A percentile compares a stretch with the other conserved stretches of the same genome.
phyloP scores from a whole-genome alignment of 2,329 filamentous ascomycete species.

The Aspergillus sp. region DNA sequence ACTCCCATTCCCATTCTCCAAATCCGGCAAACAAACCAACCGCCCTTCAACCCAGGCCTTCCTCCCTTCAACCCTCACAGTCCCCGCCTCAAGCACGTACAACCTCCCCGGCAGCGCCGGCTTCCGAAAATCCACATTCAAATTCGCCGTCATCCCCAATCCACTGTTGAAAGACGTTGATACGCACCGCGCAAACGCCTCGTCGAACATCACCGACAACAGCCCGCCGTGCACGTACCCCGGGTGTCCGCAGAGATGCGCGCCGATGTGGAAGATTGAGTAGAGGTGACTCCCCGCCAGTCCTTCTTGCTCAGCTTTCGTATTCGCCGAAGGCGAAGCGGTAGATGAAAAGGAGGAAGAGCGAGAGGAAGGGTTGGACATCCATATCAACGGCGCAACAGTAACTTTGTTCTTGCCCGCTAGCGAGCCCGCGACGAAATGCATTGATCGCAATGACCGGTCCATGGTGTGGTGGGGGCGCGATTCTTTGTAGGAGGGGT shows the following conservation, averaged over 20 bases:
- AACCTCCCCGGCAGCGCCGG: slow-evolving; percentile 25
- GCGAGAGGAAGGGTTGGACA: slow-evolving; percentile 3
- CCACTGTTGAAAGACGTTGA: slow-evolving; percentile 26
- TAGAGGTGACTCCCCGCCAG: slow-evolving; percentile 12
- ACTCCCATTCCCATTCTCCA: slow-evolving; percentile 7
- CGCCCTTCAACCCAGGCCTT: slow-evolving; percentile 33
- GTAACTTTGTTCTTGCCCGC: slow-evolving; percentile 65
- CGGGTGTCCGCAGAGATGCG: slow-evolving; percentile 28
- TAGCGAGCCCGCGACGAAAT: slow-evolving; percentile 72
- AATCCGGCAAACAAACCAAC: slow-evolving; percentile 15
- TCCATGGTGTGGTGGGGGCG: slow-evolving; percentile 82
- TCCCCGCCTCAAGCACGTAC: slow-evolving; percentile 27
- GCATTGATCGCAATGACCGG: slow-evolving; percentile 57
- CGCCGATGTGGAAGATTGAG: slow-evolving; percentile 25
- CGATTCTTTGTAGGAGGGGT: slow-evolving; percentile 62
- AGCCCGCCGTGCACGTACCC: slow-evolving; percentile 32
- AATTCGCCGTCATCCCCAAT: slow-evolving; percentile 31
- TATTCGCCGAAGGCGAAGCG: not conserved
- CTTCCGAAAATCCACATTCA: slow-evolving; percentile 31
- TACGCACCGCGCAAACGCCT: slow-evolving; percentile 31
- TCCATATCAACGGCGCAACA: slow-evolving; percentile 60
- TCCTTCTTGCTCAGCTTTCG: no score
- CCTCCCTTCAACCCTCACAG: slow-evolving; percentile 27
- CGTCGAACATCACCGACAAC: slow-evolving; percentile 28
- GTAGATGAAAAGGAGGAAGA: not conserved